Conservation (phyloP, 345 rosid species). For the Eucalyptus marginata region DNA sequence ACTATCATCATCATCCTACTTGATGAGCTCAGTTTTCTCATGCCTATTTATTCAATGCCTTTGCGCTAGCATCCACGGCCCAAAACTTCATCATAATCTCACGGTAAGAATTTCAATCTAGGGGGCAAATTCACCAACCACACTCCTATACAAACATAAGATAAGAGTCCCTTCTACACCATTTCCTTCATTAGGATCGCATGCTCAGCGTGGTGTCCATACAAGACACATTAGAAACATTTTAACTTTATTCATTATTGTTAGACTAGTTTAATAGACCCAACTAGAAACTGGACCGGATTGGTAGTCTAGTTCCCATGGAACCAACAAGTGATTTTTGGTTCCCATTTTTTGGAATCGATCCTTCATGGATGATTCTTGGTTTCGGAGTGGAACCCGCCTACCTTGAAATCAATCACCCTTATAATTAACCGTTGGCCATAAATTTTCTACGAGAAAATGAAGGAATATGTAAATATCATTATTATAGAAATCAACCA, state of each 20-base stretch:
- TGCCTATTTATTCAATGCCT: too few species aligned
- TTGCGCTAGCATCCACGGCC: background rate
- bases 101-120: background rate
- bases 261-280: too few species aligned
- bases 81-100: background rate
- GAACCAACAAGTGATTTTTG: too few species aligned
- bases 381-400: accelerated
- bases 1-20: accelerated
- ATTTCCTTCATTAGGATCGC: background rate
- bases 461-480: background rate
- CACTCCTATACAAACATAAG: background rate
- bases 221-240: background rate
- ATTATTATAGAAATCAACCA: background rate
- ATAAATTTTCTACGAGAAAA: background rate
- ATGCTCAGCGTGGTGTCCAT: accelerated
- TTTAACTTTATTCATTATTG: background rate
- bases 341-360: accelerated
- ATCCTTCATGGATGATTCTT: too few species aligned
- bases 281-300: too few species aligned
- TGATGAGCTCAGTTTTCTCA: background rate
- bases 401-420: too few species aligned
- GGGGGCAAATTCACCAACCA: accelerated
- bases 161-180: background rate
- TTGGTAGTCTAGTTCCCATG: too few species aligned
- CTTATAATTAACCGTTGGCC: background rate